Percentiles rank a stretch among this genome's conserved stretches.
phyloP scores from a whole-genome alignment of 2,329 filamentous ascomycete species.

The Xylaria sp. region DNA sequence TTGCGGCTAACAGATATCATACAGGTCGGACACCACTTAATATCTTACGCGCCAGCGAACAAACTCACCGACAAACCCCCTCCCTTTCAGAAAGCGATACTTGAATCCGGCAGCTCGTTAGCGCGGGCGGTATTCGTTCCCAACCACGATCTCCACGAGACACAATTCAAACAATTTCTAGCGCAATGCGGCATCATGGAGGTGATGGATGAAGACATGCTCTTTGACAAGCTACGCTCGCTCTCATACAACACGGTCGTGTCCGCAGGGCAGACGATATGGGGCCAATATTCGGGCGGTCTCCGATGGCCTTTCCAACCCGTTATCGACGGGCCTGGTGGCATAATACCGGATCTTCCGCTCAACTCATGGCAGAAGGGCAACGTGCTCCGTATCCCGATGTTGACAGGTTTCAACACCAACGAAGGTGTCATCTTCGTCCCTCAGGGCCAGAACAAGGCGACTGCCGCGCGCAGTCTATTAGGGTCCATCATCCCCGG shows the following conservation, averaged over 20 bases:
- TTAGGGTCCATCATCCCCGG: constrained; percentile 70
- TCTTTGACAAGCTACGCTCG: constrained; percentile 63
- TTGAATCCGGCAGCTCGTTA: constrained; percentile 67
- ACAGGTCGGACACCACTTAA: constrained; percentile 69
- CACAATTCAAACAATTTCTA: constrained; percentile 67
- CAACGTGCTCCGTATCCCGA: constrained; percentile 65
- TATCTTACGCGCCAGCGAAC: constrained; percentile 57
- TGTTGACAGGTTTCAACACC: constrained; percentile 76
- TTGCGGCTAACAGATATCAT: constrained; percentile 5
- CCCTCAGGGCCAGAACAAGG: constrained; percentile 57
- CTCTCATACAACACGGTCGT: constrained; percentile 54
- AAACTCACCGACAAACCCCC: constrained; percentile 49
- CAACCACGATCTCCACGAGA: constrained; percentile 65
- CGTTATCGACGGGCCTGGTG: constrained; percentile 66
- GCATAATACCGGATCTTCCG: constrained; percentile 67
- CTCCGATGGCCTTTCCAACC: constrained; percentile 75
- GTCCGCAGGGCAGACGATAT: constrained; percentile 57
- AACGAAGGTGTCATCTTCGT: constrained; percentile 76
- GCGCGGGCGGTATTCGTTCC: constrained; percentile 64
- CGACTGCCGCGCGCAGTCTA: constrained; percentile 66
- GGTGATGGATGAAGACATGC: constrained; percentile 56
- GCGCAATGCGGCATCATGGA: constrained; percentile 60
- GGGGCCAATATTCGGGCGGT: constrained; percentile 54
- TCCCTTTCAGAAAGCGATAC: constrained; percentile 63
- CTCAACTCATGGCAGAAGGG: constrained; percentile 67